Evolutionary conservation across 352 stramenopile species (phyloP).

Genomic region (Pythium phragmiticola): DNA sequence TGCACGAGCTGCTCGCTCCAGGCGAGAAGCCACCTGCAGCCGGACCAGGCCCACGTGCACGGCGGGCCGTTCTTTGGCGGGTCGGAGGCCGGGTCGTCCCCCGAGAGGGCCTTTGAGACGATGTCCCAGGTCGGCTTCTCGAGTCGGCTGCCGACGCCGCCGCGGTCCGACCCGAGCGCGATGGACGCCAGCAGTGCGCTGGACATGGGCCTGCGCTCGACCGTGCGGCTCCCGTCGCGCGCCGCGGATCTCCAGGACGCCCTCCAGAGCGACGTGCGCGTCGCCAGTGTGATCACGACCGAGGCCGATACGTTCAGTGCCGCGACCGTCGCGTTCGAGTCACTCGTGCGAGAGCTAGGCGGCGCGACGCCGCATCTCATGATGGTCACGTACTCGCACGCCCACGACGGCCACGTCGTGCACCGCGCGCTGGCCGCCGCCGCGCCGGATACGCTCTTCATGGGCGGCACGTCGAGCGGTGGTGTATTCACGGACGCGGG

Average conservation of each 20-base stretch:
- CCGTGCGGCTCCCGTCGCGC: constrained; percentile 23
- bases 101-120: constrained; percentile 21
- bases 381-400: constrained; percentile 74
- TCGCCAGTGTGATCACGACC: constrained; percentile 65
- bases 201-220: constrained; percentile 20
- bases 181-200: background rate
- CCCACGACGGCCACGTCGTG: constrained; percentile 51
- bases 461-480: constrained; percentile 71
- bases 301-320: constrained; percentile 60
- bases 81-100: constrained; percentile 26
- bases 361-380: constrained; percentile 74
- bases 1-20: constrained; percentile 82
- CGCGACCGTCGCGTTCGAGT: constrained; percentile 51
- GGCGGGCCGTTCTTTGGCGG: constrained; percentile 2
- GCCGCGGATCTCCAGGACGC: constrained; percentile 17
- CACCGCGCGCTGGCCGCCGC: constrained; percentile 59
- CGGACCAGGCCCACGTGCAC: constrained; percentile 8
- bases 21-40: constrained; percentile 55
- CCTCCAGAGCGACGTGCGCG: constrained; percentile 54
- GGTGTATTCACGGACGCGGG: constrained; percentile 56
- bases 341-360: constrained; percentile 54
- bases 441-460: constrained; percentile 78
- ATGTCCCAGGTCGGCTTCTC: constrained; percentile 10
- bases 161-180: constrained; percentile 2
- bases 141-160: constrained; percentile 12